Conservation (phyloP, 768 basidiomycete genomes). For the Naganishia kalamii region DNA sequence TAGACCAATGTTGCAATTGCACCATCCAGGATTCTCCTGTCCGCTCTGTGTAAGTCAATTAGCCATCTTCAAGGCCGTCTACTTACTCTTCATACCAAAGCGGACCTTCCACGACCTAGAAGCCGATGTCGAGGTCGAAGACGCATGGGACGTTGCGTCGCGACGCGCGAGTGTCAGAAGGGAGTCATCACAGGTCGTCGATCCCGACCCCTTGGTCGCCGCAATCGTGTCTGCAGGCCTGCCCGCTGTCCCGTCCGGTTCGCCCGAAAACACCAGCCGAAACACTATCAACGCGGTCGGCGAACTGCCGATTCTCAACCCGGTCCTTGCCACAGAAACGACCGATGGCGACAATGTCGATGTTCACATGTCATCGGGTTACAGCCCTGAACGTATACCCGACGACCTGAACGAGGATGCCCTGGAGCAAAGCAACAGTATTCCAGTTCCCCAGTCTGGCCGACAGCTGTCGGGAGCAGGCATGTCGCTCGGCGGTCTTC, state of each 20-base stretch:
- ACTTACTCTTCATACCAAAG: slow-evolving; percentile 20
- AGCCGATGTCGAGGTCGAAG: slow-evolving; percentile 80
- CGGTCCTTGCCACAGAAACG: too few relatives aligned
- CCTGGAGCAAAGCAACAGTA: background rate
- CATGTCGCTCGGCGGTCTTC: slow-evolving; percentile 19
- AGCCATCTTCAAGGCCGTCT: background rate
- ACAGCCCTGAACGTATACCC: background rate
- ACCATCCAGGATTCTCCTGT: slow-evolving; percentile 89
- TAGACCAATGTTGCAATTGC: slow-evolving; percentile 75
- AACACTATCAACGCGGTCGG: background rate
- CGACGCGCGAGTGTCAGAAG: slow-evolving; percentile 23
- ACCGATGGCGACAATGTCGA: too few relatives aligned
- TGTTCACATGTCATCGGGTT: background rate
- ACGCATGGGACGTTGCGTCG: slow-evolving; percentile 44
- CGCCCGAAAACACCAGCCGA: background rate
- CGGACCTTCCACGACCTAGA: slow-evolving; percentile 91
- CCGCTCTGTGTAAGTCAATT: slow-evolving; percentile 62
- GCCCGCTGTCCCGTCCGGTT: background rate
- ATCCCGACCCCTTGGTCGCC: background rate
- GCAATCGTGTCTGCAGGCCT: background rate
- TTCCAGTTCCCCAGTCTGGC: slow-evolving; percentile 10
- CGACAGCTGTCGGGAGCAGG: slow-evolving; percentile 16
- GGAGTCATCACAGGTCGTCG: slow-evolving; percentile 6
- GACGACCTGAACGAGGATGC: background rate
- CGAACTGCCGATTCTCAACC: too few relatives aligned